Evolutionary conservation across 306 rosid species (phyloP).

Genomic region (Erythrophleum fordii): DNA sequence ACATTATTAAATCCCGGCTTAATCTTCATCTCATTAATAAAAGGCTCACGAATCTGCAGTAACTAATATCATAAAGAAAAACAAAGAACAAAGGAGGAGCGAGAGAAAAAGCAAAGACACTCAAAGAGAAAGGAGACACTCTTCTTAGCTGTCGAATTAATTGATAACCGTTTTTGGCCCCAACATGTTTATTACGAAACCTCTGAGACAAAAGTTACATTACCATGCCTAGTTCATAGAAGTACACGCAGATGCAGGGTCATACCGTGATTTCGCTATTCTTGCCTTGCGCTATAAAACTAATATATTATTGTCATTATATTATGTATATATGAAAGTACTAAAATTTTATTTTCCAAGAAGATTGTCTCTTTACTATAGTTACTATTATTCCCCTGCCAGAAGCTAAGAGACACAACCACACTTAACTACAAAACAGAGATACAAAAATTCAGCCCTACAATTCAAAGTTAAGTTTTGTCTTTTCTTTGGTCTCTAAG

Average conservation of each 20-base stretch:
- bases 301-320: not conserved
- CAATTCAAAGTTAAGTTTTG: slow-evolving; percentile 67
- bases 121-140: slow-evolving; percentile 14
- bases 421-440: slow-evolving; percentile 55
- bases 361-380: slow-evolving; percentile 22
- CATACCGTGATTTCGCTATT: slow-evolving; percentile 15
- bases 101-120: not conserved
- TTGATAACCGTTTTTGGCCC: slow-evolving; percentile 12
- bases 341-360: slow-evolving; percentile 38
- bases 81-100: not conserved
- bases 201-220: slow-evolving; percentile 21
- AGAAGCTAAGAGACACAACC: slow-evolving; percentile 52
- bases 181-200: slow-evolving; percentile 25
- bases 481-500: slow-evolving; percentile 63
- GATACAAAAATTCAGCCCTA: slow-evolving; percentile 43
- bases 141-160: slow-evolving; percentile 23
- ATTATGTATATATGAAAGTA: not conserved
- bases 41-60: slow-evolving; percentile 11
- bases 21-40: not conserved
- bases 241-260: not conserved
- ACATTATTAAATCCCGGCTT: slow-evolving; percentile 8
- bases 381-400: slow-evolving; percentile 47
- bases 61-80: not conserved
- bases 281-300: slow-evolving; percentile 30
- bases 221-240: slow-evolving; percentile 16